Evolutionary conservation across 768 basidiomycete genomes (phyloP).

Genomic region (Piloderma croceum): DNA sequence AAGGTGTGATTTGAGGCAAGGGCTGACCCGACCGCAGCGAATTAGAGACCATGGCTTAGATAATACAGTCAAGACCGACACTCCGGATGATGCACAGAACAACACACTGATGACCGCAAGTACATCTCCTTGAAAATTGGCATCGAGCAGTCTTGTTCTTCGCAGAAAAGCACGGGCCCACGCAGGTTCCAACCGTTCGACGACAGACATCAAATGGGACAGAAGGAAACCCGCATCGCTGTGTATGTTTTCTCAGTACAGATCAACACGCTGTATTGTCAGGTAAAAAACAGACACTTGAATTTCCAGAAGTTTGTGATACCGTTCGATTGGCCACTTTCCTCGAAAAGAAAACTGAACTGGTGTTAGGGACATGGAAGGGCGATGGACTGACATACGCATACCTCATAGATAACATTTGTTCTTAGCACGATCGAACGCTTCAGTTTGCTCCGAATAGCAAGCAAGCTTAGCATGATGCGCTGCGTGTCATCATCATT

Average conservation of each 20-base stretch:
- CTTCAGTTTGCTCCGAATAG: conserved; percentile 68
- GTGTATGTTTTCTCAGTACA: background rate
- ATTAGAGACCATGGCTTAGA: conserved; percentile 67
- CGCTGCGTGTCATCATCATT: conserved; percentile 43
- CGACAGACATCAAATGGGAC: conserved; percentile 67
- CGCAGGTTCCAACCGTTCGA: conserved; percentile 64
- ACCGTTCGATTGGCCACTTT: conserved; percentile 75
- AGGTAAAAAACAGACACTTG: conserved; percentile 43
- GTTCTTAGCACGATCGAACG: conserved; percentile 49
- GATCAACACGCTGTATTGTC: background rate
- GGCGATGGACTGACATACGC: conserved; percentile 7
- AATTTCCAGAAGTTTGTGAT: conserved; percentile 60
- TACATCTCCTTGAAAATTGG: conserved; percentile 79
- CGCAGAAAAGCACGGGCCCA: conserved; percentile 77
- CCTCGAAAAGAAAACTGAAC: conserved; percentile 69
- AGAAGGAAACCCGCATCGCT: conserved; percentile 38
- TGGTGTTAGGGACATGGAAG: conserved; percentile 3
- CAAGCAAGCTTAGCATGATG: conserved; percentile 63
- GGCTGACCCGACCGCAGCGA: conserved; percentile 69
- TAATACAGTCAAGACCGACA: background rate
- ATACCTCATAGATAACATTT: conserved; percentile 65
- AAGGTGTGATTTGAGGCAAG: conserved; percentile 83
- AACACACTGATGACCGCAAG: conserved; percentile 71
- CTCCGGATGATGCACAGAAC: background rate
- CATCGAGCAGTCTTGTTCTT: conserved; percentile 69